Percentiles rank a stretch among this genome's conserved stretches.
Conservation (phyloP, 352 stramenopile genomes). For the Stramenopiles sp. region DNA sequence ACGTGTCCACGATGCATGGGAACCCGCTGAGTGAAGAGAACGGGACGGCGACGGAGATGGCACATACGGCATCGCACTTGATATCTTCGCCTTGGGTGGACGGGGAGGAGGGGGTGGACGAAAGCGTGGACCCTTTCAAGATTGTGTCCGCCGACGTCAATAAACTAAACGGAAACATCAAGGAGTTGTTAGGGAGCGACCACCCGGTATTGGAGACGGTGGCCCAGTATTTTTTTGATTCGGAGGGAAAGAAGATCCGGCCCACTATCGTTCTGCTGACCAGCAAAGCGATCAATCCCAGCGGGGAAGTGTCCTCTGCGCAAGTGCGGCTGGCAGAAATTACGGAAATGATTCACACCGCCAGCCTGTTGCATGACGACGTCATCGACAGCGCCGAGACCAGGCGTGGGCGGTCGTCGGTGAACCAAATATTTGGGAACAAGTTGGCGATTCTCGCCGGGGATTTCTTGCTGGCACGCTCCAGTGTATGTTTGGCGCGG, state of each 20-base stretch:
- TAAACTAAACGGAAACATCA: constrained; percentile 75
- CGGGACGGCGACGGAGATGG: no score
- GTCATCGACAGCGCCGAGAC: constrained; percentile 94
- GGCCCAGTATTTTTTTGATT: constrained; percentile 81
- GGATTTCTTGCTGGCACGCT: constrained; percentile 89
- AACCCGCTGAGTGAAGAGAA: no score
- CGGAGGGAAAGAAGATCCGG: constrained; percentile 92
- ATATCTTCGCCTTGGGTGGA: no score
- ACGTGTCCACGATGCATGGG: no score
- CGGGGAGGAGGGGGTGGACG: no score
- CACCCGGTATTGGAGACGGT: constrained; percentile 88
- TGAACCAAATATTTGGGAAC: constrained; percentile 91
- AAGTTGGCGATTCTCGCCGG: constrained; percentile 92
- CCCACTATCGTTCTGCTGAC: constrained; percentile 92
- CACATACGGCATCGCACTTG: no score
- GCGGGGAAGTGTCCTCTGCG: no score
- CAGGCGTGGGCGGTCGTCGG: constrained; percentile 65
- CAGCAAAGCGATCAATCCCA: constrained; percentile 60
- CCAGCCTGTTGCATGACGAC: constrained; percentile 94
- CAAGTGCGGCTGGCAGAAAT: constrained; percentile 58
- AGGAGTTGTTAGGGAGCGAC: constrained; percentile 80
- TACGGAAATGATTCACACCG: constrained; percentile 96
- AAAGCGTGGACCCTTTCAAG: constrained; percentile 66
- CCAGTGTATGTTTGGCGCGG: constrained; percentile 78
- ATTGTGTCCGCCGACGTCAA: constrained; percentile 71